Conservation (phyloP, 2,329 filamentous ascomycete species). For the Beauveria varroae region DNA sequence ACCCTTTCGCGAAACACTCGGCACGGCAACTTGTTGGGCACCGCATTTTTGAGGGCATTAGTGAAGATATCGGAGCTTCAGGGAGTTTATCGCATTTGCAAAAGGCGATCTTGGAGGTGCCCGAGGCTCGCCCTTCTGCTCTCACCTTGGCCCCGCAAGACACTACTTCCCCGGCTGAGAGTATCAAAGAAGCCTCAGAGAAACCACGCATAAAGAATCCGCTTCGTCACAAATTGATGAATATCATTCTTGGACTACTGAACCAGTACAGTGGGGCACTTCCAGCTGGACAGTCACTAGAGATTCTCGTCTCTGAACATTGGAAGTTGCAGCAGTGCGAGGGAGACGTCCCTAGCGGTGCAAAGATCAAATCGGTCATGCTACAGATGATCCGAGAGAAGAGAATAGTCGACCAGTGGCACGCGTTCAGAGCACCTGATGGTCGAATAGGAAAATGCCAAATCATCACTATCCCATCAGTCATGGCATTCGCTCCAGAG, state of each 20-base stretch:
- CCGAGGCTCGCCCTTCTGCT: not conserved
- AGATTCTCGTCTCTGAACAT: not conserved
- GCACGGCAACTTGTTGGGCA: not conserved
- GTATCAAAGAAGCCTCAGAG: not conserved
- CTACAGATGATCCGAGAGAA: constrained; percentile 31
- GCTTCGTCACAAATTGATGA: constrained; percentile 11
- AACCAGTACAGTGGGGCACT: constrained; percentile 37
- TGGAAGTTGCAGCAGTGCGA: constrained; percentile 36
- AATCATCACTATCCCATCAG: constrained; percentile 33
- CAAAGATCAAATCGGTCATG: constrained; percentile 31
- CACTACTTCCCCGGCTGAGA: not conserved
- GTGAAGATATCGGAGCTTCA: not conserved
- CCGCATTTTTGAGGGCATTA: not conserved
- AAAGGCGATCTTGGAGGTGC: not conserved
- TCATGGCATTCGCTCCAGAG: constrained; percentile 35
- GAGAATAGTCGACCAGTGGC: constrained; percentile 32
- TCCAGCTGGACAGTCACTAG: constrained; percentile 38
- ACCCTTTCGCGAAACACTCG: not conserved
- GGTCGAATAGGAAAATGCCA: constrained; percentile 38
- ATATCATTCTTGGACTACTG: constrained; percentile 23
- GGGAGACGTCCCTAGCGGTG: constrained; percentile 33
- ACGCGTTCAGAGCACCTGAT: constrained; percentile 33
- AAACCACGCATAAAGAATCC: not conserved
- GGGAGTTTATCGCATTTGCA: not conserved
- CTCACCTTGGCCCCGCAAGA: not conserved